Evolutionary conservation across 371 early-diverging fungal species (phyloP), one percentile per base, ranked within the genome.

Genomic region (Mortierella sp.): DNA sequence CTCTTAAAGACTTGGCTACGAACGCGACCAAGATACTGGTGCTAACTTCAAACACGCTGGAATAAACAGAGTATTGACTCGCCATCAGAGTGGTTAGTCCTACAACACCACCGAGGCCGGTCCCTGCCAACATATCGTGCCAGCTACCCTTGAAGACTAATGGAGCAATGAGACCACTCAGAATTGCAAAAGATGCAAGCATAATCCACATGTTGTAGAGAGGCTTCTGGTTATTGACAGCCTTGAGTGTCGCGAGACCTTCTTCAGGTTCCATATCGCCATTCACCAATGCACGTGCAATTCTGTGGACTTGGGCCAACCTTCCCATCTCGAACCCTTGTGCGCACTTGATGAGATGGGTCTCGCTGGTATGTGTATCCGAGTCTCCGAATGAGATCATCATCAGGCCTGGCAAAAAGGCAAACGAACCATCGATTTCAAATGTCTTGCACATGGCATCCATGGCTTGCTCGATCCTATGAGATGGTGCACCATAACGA

Each of bases 351-450:
- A 94, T 88, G 47, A 94, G 84, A 61, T 93, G 93, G 0, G 93
- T 94, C 68, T 93, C 94, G 31, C 92, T 91, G 2, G 93, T 90
- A 63, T 93, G 92, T 0, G 93, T 93, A 32, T 90, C 86, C 22
- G 86, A 82, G 74, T 93, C 93, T 64, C 91, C 89, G 61, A 94
- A 93, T 13, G 91, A 87, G 42, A 94, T 85, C 62, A 94, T 88
- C 88, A 93, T 91, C 59, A 93, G 85, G 15, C 90, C 90, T 6
- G 93, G 94, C 68, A 93, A 77, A 72, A 88, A 90, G n/a, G 91
- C 90, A 66, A 92, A 92, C 51, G 89, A 89, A 0, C 91, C 91
- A 19, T 92, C 89, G 19, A 94, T 85, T n/a, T 88, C 90, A 37
- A 94, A 74, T 1, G 88, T 88, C 35, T 80, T 83, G 61, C 85